Conservation (phyloP, 1,139 yeast genomes). For the Geotrichum restrictum region DNA sequence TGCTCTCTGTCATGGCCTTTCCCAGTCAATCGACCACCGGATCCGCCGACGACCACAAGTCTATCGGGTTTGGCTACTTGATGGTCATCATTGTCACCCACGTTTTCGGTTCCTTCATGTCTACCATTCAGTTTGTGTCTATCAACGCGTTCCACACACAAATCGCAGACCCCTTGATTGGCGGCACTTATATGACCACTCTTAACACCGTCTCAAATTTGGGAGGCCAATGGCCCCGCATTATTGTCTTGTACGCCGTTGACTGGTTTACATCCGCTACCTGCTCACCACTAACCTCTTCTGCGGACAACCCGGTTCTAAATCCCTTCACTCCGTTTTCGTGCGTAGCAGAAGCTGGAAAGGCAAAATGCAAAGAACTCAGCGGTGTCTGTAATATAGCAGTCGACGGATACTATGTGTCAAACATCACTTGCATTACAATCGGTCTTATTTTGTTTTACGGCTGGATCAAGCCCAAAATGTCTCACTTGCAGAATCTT, state of each 20-base stretch:
- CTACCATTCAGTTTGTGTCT: conserved; percentile 91
- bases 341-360: conserved; percentile 45
- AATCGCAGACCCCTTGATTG: conserved; percentile 91
- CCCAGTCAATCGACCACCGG: conserved; percentile 44
- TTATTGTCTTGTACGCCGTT: conserved; percentile 70
- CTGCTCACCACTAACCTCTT: conserved; percentile 43
- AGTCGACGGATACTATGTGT: conserved; percentile 80
- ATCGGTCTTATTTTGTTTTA: conserved; percentile 64
- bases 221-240: conserved; percentile 97
- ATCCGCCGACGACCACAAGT: conserved; percentile 24
- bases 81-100: conserved; percentile 73
- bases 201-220: conserved; percentile 85
- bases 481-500: conserved; percentile 54
- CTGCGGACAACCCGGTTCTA: conserved; percentile 15
- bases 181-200: conserved; percentile 97
- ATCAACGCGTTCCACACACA: conserved; percentile 92
- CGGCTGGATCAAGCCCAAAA: conserved; percentile 61
- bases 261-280: conserved; percentile 67
- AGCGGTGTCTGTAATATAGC: conserved; percentile 56
- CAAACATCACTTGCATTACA: conserved; percentile 66
- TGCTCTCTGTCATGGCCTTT: conserved; percentile 64
- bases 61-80: conserved; percentile 53
- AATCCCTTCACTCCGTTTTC: conserved; percentile 37
- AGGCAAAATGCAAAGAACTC: conserved; percentile 47
- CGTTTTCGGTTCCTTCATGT: conserved; percentile 82